phyloP scores from a whole-genome alignment of 2,329 filamentous ascomycete species.

The Pyrenophora seminiperda region DNA sequence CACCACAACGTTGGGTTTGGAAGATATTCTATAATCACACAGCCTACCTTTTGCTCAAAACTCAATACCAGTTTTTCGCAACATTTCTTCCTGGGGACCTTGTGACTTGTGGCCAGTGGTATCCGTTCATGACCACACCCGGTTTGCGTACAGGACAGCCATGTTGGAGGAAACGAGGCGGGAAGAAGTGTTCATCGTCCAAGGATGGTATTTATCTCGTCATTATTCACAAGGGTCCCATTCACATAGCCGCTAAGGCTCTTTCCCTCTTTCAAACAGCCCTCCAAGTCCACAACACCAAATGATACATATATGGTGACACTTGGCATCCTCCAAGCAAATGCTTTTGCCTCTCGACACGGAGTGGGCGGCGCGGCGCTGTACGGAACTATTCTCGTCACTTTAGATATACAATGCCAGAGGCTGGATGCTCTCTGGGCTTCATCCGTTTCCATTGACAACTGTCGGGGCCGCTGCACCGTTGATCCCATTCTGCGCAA shows the following conservation, averaged over 20 bases:
- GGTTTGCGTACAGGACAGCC: too few species aligned
- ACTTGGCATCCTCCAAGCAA: not conserved
- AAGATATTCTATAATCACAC: not conserved
- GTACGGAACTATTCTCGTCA: not conserved
- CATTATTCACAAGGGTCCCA: not conserved
- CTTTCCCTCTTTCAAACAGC: too few species aligned
- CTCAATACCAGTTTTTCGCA: too few species aligned
- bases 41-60: too few species aligned
- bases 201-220: not conserved
- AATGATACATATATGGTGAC: not conserved
- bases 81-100: too few species aligned
- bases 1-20: too few species aligned
- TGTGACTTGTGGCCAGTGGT: too few species aligned
- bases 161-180: too few species aligned
- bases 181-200: too few species aligned
- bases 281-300: not conserved
- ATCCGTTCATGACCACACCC: too few species aligned
- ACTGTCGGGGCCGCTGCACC: conserved; percentile 18
- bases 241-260: not conserved
- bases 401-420: conserved; percentile 12
- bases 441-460: conserved; percentile 37
- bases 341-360: too few species aligned
- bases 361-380: not conserved
- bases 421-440: conserved; percentile 1
- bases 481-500: conserved; percentile 33